Percentiles rank a stretch among this genome's conserved stretches.
Conservation (phyloP, 768 basidiomycete genomes). For the Mycena floridula region DNA sequence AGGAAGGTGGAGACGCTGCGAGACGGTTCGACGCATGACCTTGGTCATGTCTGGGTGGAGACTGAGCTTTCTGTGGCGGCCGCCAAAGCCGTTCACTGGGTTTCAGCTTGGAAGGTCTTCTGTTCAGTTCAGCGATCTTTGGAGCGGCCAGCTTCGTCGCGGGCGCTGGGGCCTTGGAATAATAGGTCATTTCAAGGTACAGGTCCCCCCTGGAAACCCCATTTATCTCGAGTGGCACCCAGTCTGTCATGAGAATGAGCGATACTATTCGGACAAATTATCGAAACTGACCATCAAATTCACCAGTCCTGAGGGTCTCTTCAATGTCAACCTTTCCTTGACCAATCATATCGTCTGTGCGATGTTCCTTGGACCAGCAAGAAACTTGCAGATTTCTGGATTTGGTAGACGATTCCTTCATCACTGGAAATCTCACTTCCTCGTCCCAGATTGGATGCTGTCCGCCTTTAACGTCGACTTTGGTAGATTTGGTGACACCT, state of each 20-base stretch:
- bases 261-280: background rate
- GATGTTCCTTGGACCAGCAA: conserved; percentile 76
- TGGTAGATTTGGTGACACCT: conserved; percentile 61
- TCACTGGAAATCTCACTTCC: conserved; percentile 74
- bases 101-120: conserved; percentile 48
- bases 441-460: conserved; percentile 94
- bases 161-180: conserved; percentile 60
- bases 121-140: conserved; percentile 27
- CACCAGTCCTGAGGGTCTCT: conserved; percentile 76
- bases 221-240: conserved; percentile 55
- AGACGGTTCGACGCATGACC: background rate
- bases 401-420: conserved; percentile 48
- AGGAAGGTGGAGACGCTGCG: conserved; percentile 16
- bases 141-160: conserved; percentile 21
- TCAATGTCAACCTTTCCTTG: conserved; percentile 70
- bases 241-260: conserved; percentile 48
- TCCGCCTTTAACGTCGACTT: conserved; percentile 77
- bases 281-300: conserved; percentile 80
- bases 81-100: conserved; percentile 46
- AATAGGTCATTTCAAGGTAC: conserved; percentile 93
- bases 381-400: conserved; percentile 62
- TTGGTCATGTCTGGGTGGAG: background rate
- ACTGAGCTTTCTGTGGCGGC: conserved; percentile 20
- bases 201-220: conserved; percentile 75
- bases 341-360: conserved; percentile 71